Evolutionary conservation across 345 rosid species (phyloP).

Genomic region (Eucalyptus regnans): DNA sequence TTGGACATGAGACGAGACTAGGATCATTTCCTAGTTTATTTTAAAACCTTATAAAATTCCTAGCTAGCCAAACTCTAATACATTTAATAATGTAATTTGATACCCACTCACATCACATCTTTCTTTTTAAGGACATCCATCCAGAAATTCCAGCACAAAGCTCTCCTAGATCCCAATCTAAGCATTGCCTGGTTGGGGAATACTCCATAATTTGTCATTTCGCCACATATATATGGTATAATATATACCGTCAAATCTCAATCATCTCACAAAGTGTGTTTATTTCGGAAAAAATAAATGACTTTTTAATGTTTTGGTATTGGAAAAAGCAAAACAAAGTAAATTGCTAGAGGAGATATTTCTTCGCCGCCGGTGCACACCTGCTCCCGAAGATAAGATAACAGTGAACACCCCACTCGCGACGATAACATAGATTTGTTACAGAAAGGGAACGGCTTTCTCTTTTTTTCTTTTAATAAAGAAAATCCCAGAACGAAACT

Average conservation of each 20-base stretch:
- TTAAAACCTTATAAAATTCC: background rate
- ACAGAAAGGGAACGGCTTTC: background rate
- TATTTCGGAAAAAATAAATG: background rate
- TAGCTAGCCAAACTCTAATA: background rate
- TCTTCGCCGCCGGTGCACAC: background rate
- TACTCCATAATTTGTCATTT: background rate
- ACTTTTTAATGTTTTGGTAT: background rate
- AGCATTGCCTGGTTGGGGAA: background rate
- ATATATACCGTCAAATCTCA: too few species aligned
- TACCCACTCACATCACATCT: background rate
- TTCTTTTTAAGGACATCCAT: background rate
- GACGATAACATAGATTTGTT: background rate
- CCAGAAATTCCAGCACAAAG: background rate
- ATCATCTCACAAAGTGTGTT: too few species aligned
- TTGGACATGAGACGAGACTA: background rate
- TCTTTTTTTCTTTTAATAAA: background rate
- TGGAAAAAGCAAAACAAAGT: background rate
- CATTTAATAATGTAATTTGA: background rate
- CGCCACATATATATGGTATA: background rate
- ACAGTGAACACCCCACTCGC: background rate
- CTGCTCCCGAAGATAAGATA: background rate
- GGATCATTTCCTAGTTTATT: background rate
- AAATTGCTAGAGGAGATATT: background rate
- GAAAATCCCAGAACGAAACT: background rate
- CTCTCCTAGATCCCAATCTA: background rate